Conservation (phyloP, 2,329 filamentous ascomycete genomes). For the Shiraia sp. region DNA sequence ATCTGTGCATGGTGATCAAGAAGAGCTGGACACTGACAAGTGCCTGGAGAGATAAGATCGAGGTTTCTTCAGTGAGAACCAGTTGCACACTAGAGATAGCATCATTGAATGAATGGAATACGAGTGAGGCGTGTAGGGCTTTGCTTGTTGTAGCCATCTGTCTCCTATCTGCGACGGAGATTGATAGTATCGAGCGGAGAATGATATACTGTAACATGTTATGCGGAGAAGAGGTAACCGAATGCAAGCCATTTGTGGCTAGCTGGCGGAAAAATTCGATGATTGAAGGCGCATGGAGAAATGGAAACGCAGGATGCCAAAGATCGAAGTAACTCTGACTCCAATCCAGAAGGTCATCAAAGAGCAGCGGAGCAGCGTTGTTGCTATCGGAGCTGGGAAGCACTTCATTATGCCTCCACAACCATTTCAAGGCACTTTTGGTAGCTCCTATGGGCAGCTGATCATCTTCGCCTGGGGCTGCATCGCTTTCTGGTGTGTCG, state of each 20-base stretch:
- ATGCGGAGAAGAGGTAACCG: conserved; percentile 2
- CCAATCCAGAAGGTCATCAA: conserved; percentile 29
- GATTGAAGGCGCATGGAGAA: conserved; percentile 26
- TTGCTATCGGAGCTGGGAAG: conserved; percentile 1
- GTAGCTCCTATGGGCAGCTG: conserved; percentile 20
- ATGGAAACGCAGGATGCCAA: conserved; percentile 32
- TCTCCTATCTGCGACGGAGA: conserved; percentile 24
- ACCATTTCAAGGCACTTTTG: conserved; percentile 26
- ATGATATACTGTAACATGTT: conserved; percentile 21
- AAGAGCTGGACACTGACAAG: conserved; percentile 29
- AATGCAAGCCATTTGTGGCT: conserved; percentile 2
- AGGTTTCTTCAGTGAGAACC: conserved; percentile 25
- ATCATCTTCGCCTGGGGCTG: conserved; percentile 24
- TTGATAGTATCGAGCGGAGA: conserved; percentile 27
- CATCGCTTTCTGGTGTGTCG: conserved; percentile 21
- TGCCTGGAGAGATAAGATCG: conserved; percentile 26
- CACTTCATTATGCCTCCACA: conserved; percentile 23
- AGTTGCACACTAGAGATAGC: conserved; percentile 19
- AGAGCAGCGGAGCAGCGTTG: conserved; percentile 8
- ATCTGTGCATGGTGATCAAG: conserved; percentile 27
- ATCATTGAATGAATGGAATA: conserved; percentile 26
- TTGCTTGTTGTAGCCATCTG: conserved; percentile 13
- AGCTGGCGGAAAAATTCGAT: conserved; percentile 20
- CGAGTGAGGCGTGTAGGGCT: conserved; percentile 12
- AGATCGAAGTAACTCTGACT: conserved; percentile 33